Base-by-base conservation (phyloP, 169 alveolate genomes). In the Plasmodium gonderi region DNA sequence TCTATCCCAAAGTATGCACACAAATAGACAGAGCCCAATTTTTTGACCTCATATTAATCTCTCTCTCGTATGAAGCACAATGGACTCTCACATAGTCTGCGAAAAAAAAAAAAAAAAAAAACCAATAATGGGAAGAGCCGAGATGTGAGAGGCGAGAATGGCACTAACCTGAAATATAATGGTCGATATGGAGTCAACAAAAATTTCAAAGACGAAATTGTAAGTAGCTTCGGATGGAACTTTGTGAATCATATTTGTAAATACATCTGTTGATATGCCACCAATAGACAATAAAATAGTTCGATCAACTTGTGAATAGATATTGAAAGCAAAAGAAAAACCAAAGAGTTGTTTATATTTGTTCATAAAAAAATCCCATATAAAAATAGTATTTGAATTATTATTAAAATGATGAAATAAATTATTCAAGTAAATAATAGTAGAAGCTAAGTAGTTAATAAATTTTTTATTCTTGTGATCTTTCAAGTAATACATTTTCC, bases 301-400 rank as follows among this genome's bases (percentile, higher is more conserved):
- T 23, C 9, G 23, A 54, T 85, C 67, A 54, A 9, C 54, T 23
- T 75, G 49, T 1, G 87, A 75, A 36, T 49, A 75, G 9, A 85
- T 45, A 54, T 54, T 78, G 68, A 75, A 85, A 8, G 69, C 72
- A n/a, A 85, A 75, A 45, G 87, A 51, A 75, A 85, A 85, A 1
- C 11, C 60, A 40, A 85, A 85, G 20, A 54, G 5, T 6, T 85
- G 64, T 9, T 85, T 31, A 26, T 75, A 85, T 4, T 85, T 65
- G 49, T 65, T 75, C 89, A 54, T 54, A 78, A 75, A 85, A 3
- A 75, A 85, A 51, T 85, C 92, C 92, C 92, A 85, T 2, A 60
- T 29, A 12, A 85, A 85, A 20, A 65, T 36, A 51, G 40, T 12
- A 9, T 72, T 85, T 6, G 89, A 74, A 7, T 44, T 75, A 7